Evolutionary conservation across 108 stramenopile genomes (phyloP).

Genomic region (Skeletonema marinoi): DNA sequence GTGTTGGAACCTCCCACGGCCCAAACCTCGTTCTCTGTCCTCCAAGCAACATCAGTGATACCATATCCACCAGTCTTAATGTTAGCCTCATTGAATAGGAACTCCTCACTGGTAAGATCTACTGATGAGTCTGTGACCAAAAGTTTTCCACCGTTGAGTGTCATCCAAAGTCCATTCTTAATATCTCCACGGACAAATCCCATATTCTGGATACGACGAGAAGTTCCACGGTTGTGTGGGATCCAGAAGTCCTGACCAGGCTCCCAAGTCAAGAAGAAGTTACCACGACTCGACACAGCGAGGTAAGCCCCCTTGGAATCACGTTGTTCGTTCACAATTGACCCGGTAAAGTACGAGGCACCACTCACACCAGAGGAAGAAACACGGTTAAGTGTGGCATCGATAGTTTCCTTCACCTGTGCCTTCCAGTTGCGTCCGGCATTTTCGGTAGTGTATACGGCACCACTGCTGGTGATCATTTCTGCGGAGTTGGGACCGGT

Average conservation of each 20-base stretch:
- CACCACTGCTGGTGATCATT: constrained; percentile 95
- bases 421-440: constrained; percentile 98
- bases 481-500: constrained; percentile 90
- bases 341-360: constrained; percentile 94
- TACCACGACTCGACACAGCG: constrained; percentile 92
- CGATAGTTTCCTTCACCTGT: constrained; percentile 97
- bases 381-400: constrained; percentile 95
- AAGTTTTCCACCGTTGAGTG: constrained; percentile 94
- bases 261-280: constrained; percentile 98
- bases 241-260: constrained; percentile 99
- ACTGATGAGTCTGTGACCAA: constrained; percentile 54
- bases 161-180: constrained; percentile 96
- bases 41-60: constrained; percentile 96
- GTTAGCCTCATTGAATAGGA: constrained; percentile 86
- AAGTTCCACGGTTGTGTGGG: constrained; percentile 96
- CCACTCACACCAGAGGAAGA: constrained; percentile 89
- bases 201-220: constrained; percentile 97
- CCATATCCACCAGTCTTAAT: constrained; percentile 98
- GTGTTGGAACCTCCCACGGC: constrained; percentile 95
- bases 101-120: constrained; percentile 67
- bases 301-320: constrained; percentile 89
- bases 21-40: constrained; percentile 91
- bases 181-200: constrained; percentile 92
- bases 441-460: constrained; percentile 93
- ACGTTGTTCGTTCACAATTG: constrained; percentile 87